Evolutionary conservation across 2,329 filamentous ascomycete genomes (phyloP), one percentile per base, ranked within the genome.

Genomic region (Calonectria pauciramosa): DNA sequence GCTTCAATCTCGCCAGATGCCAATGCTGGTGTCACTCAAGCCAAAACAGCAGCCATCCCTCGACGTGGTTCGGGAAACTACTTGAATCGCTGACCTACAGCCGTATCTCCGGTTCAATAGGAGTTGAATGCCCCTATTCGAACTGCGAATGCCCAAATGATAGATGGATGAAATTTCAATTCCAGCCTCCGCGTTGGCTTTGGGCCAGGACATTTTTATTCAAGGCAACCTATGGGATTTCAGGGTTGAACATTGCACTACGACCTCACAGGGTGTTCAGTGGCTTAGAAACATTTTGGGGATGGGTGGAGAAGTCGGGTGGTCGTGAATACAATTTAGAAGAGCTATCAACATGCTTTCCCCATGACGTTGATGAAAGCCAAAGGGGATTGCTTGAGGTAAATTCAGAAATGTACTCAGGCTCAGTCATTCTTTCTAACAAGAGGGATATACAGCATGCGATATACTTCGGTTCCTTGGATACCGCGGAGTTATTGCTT

Each of bases 251-350:
- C 11, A 1, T n/a, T 30, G 67, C 77, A 2, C 30, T 80, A 2
- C 75, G 73, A 0, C 66, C 28, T 13, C 14, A 70, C 0, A 77
- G 76, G 5, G 16, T 20, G 0, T 18, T 78, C 0, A 0, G 1
- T 0, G 6, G 0, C 0, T 0, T 0, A 0, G 0, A 20, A 0
- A 0, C 0, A 0, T 1, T 54, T 0, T 73, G 44, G 49, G 0
- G 1, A 0, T 30, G 2, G 0, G 4, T 72, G 0, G 0, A 5
- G 0, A 0, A 16, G 5, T 32, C 41, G 2, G 8, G n/a, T 6
- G 13, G 44, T 23, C 13, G 6, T 3, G 41, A 14, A 11, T 0
- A 14, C 0, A 4, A 44, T 1, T 1, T 79, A 11, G 30, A 18
- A 0, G 3, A 14, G 3, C 30, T 49, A 9, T 23, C n/a, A 36